Evolutionary conservation across 2,329 filamentous ascomycete species (phyloP), one percentile per base, ranked within the genome.

Genomic region (Tolypocladium tropicale): DNA sequence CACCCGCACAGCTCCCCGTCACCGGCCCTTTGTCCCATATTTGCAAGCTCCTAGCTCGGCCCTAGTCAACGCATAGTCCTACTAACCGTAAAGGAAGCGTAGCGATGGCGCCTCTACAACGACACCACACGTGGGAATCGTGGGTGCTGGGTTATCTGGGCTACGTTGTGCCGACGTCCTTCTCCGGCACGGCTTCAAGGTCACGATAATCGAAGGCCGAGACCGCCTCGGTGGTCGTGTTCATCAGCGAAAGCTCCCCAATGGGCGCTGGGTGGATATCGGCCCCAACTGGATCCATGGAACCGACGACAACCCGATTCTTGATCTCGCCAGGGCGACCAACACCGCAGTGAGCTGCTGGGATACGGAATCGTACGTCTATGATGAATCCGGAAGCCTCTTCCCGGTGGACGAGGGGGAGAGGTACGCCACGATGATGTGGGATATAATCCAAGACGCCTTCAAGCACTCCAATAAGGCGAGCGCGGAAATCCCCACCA

Each of bases 231-330:
- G 87, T 12, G 87, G 87, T 1, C 78, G 87, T 34, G 75, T 88
- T 33, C 71, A 76, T 55, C 81, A 84, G 62, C 69, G 74, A 53
- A 68, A 64, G 25, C 71, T 84, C 4, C 69, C 72, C 14, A 79
- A 78, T 41, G 77, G 77, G 0, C 70, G 74, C 33, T 61, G 75
- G 9, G 75, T 82, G n/a, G 81, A 84, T 60, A 68, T 80, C 34
- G 88, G 88, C 0, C 85, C 87, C n/a, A 91, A 90, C 63, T 91
- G 87, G 87, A 89, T 91, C 53, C 87, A 91, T 58, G 87, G 88
- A 36, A 89, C 85, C 6, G 74, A 81, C 1, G 76, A 84, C 59
- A 91, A 90, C 64, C 85, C 87, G 0, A 87, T 90, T 18, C 68
- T 86, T 41, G 81, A 86, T 48, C 73, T 90, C 21, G 86, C 85